Percentiles rank a stretch among this genome's conserved stretches.
These are phyloP conservation scores for Pelargonium nanum DNA, from an alignment of 345 rosid genomes.

Conservation along the genomic window DNA sequence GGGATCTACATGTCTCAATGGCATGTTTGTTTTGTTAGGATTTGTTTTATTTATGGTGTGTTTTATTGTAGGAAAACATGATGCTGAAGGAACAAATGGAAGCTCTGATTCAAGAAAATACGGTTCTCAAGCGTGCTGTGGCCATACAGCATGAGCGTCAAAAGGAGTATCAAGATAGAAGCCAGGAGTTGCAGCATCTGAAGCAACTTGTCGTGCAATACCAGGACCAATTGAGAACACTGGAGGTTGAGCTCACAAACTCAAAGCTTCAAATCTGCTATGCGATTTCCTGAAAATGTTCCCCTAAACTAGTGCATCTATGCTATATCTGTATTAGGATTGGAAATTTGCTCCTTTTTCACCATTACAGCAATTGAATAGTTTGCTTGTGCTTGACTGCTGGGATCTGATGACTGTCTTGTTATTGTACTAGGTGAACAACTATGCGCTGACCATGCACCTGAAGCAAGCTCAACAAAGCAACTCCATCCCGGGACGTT, in stretches of 20 bases:
- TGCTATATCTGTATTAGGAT: not conserved
- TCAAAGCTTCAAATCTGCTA: not conserved
- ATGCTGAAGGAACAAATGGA: conserved; percentile 64
- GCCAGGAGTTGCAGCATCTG: conserved; percentile 61
- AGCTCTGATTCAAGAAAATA: conserved; percentile 57
- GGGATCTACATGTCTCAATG: not conserved
- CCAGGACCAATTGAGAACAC: conserved; percentile 74
- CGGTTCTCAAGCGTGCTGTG: conserved; percentile 67
- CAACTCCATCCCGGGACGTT: conserved; percentile 41
- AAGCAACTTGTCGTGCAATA: conserved; percentile 64
- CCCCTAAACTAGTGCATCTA: no score
- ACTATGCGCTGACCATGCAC: conserved; percentile 57
- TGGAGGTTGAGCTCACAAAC: conserved; percentile 42
- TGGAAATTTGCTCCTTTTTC: not conserved
- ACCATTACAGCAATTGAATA: not conserved
- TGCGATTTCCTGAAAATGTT: no score
- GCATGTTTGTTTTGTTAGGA: not conserved
- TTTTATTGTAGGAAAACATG: conserved; percentile 38
- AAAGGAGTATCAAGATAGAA: conserved; percentile 47
- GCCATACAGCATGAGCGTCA: conserved; percentile 76
- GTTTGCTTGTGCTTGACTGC: not conserved
- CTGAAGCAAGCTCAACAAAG: conserved; percentile 37
- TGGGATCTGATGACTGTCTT: not conserved
- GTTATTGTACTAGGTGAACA: conserved; percentile 14
- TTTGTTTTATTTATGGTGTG: conserved; percentile 1